phyloP scores from a whole-genome alignment of 2,329 filamentous ascomycete genomes.

The Lecanicillium sp. region DNA sequence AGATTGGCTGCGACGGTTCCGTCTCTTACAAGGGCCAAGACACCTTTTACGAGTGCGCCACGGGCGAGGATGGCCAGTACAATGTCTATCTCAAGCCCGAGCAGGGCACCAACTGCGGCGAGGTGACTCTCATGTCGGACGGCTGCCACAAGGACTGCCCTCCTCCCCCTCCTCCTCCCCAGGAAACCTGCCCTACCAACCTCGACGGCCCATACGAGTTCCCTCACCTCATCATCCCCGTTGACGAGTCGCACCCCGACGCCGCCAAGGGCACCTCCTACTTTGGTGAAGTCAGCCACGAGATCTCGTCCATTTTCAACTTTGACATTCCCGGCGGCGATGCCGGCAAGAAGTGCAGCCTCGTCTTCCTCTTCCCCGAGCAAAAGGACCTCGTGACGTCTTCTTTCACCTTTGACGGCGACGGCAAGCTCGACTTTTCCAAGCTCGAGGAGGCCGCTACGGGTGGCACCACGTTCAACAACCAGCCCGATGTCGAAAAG shows the following conservation, averaged over 20 bases:
- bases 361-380: slow-evolving; percentile 57
- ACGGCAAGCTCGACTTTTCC: slow-evolving; percentile 45
- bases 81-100: slow-evolving; percentile 43
- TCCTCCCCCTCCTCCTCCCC: slow-evolving; percentile 10
- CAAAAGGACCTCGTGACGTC: slow-evolving; percentile 50
- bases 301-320: slow-evolving; percentile 55
- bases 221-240: slow-evolving; percentile 54
- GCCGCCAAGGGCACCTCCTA: slow-evolving; percentile 42
- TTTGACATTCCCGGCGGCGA: slow-evolving; percentile 53
- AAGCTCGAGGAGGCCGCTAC: slow-evolving; percentile 37
- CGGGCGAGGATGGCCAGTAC: slow-evolving; percentile 39
- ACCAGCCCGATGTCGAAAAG: slow-evolving; percentile 33
- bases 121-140: slow-evolving; percentile 36
- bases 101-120: slow-evolving; percentile 33
- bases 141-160: slow-evolving; percentile 21
- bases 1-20: slow-evolving; percentile 41
- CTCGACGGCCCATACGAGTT: slow-evolving; percentile 40
- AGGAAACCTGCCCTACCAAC: slow-evolving; percentile 31
- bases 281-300: slow-evolving; percentile 46
- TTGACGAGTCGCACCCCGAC: slow-evolving; percentile 45
- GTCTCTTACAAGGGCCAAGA: slow-evolving; percentile 42
- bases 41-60: slow-evolving; percentile 53
- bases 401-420: slow-evolving; percentile 36
- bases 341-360: slow-evolving; percentile 49
- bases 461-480: slow-evolving; percentile 43